Percentiles rank a stretch among this genome's conserved stretches.
Conservation (phyloP, 177 flowering plant species). For the Vitis hybrid region DNA sequence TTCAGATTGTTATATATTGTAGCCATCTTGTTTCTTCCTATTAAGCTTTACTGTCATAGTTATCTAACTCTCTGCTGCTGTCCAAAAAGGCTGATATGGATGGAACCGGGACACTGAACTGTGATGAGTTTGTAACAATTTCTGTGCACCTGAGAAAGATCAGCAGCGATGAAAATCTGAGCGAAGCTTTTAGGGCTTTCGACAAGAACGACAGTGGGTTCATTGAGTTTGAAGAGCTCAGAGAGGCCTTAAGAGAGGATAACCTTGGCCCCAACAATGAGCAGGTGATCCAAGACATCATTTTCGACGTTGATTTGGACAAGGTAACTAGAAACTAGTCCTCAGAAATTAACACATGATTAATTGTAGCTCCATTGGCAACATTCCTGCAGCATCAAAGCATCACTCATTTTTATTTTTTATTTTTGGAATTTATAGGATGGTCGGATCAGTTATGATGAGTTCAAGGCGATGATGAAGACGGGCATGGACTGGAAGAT, state of each 20-base stretch:
- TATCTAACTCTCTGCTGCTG: neutral
- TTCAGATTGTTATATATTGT: too few species aligned
- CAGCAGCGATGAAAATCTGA: conserved; percentile 50
- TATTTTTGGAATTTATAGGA: conserved; percentile 39
- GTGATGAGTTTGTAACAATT: conserved; percentile 72
- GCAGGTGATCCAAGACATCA: conserved; percentile 59
- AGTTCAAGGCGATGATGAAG: conserved; percentile 76
- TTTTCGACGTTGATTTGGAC: conserved; percentile 66
- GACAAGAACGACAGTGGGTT: conserved; percentile 76
- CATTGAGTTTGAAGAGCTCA: conserved; percentile 78
- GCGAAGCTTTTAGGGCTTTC: conserved; percentile 56
- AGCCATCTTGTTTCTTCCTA: neutral
- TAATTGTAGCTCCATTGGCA: neutral
- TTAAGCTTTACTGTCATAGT: neutral
- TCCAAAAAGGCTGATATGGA: conserved; percentile 62
- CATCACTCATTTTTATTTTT: neutral
- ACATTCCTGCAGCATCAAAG: too few species aligned
- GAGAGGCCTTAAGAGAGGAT: conserved; percentile 55
- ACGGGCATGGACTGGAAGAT: conserved; percentile 81
- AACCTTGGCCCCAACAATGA: conserved; percentile 46
- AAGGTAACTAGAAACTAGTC: conserved; percentile 41
- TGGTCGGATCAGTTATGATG: conserved; percentile 75
- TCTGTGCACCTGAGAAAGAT: conserved; percentile 63
- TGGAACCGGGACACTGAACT: conserved; percentile 67
- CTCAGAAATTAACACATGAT: neutral